phyloP scores from a whole-genome alignment of 306 rosid genomes.

The Chamaecrista fasciculata region DNA sequence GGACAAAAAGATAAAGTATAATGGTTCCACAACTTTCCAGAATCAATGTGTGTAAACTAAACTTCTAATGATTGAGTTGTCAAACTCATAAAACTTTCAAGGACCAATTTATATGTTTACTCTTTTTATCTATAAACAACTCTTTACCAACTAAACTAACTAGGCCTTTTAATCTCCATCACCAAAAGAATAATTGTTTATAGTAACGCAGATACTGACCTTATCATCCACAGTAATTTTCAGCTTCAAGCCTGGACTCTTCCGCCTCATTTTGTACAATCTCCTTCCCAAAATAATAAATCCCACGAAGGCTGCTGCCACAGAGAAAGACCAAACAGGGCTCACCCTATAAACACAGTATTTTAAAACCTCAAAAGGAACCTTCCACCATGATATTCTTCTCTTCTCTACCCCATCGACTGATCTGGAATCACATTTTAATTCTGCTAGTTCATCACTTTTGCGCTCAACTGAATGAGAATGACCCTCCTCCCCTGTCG shows the following conservation, averaged over 20 bases:
- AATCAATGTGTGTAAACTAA: too few species aligned
- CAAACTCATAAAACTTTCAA: too few species aligned
- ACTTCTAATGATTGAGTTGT: too few species aligned
- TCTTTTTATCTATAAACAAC: too few species aligned
- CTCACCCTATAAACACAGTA: constrained; percentile 63
- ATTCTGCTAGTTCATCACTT: constrained; percentile 24
- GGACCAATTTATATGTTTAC: too few species aligned
- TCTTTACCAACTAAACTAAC: too few species aligned
- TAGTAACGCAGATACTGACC: constrained; percentile 43
- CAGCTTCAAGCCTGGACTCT: constrained; percentile 70
- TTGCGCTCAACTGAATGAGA: constrained; percentile 15
- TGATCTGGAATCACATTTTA: constrained; percentile 27
- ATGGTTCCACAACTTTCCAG: too few species aligned
- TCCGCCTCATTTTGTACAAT: constrained; percentile 69
- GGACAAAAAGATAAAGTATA: too few species aligned
- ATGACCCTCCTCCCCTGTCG: constrained; percentile 13
- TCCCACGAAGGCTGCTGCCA: constrained; percentile 79
- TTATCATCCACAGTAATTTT: constrained; percentile 87
- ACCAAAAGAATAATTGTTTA: too few species aligned
- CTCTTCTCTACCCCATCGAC: constrained; percentile 43
- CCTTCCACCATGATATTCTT: constrained; percentile 80
- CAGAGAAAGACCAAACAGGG: constrained; percentile 81
- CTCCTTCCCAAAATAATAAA: constrained; percentile 69
- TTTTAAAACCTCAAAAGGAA: constrained; percentile 75
- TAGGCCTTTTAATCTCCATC: too few species aligned